Base-by-base conservation (phyloP, 495 filamentous ascomycete species). In the Hypoxylon fragiforme region DNA sequence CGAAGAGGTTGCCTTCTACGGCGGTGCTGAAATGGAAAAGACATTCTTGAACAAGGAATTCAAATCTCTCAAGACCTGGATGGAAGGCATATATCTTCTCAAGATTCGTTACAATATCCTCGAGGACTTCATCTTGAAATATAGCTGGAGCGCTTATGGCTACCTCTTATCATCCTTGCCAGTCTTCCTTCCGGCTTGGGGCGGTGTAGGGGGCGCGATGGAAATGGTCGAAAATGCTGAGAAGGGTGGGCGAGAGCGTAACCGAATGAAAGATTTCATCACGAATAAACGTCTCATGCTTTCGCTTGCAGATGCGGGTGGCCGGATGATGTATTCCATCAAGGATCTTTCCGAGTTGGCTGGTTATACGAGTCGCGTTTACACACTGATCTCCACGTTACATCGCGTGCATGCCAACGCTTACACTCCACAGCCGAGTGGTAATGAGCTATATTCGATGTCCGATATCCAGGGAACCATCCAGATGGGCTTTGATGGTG, bases 221-320 rank as follows among this genome's bases (percentile, higher is more conserved):
- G 90, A 95, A 65, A 73, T 85, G 57, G 71, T 76, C 21, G 74
- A 70, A 6, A 63, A 60, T 43, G 60, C 65, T 13, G 69, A 71
- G 20, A 75, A 66, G 21, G 72, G 72, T 30, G 81, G 82, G 20
- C 82, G 88, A 11, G 91, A 96, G 67, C 82, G 86, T 26, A 80
- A 81, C 49, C 88, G 95, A 22, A 97, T 97, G 92, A 91, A 92
- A 74, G 86, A 92, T n/a, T 99, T 99, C 71, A 95, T 99, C 72
- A 97, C 94, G 12, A 99, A 99, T 71, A 97, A 97, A 70, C 87
- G 95, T 1, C 82, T 99, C 46, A 97, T 99, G 95, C 82, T 99
- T 20, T 97, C 94, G 14, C 81, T 97, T 12, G 95, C 95, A 3
- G 95, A 99, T 69, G 95, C 95, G 7, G 95, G 95, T 45, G 91